A percentile compares a stretch with the other conserved stretches of the same genome.
These are phyloP conservation scores for Hawksworthiomyces lignivorus DNA, from an alignment of 2,329 filamentous ascomycete genomes.

Conservation along the genomic window DNA sequence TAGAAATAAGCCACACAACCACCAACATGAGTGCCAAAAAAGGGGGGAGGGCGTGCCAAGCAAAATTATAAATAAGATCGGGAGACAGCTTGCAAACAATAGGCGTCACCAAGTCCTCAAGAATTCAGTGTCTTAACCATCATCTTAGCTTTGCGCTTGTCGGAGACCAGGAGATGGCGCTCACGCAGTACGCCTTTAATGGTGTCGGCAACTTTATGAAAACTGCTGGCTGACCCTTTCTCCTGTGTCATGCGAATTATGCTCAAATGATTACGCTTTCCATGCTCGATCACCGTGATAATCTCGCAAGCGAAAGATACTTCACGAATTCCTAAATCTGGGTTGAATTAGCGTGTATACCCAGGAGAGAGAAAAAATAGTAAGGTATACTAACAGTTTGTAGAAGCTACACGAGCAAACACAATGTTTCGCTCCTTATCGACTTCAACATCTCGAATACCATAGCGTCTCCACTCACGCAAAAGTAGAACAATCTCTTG, in stretches of 20 bases:
- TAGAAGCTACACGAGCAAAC: conserved; percentile 65
- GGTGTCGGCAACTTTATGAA: conserved; percentile 73
- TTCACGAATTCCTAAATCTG: conserved; percentile 69
- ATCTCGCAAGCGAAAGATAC: conserved; percentile 84
- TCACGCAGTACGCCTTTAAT: conserved; percentile 61
- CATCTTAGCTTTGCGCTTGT: conserved; percentile 59
- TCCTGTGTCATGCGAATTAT: conserved; percentile 84
- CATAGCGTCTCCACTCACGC: conserved; percentile 72
- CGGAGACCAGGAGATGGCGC: conserved; percentile 60
- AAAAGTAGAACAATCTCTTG: conserved; percentile 70
- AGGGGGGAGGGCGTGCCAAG: no score
- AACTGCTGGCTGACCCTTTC: conserved; percentile 83
- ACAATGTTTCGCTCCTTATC: conserved; percentile 75
- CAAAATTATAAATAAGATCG: no score
- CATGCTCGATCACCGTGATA: conserved; percentile 83
- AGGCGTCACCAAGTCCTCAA: no score
- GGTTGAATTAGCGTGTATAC: not conserved
- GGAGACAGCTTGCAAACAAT: no score
- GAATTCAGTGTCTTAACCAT: conserved; percentile 63
- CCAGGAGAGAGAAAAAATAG: not conserved
- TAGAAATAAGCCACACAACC: no score
- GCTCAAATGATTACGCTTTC: conserved; percentile 65
- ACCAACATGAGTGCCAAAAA: no score
- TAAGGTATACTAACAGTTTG: conserved; percentile 60
- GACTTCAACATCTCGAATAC: conserved; percentile 70